phyloP scores from a whole-genome alignment of 176 grass and related monocot species.

The Dactylis glomerata region DNA sequence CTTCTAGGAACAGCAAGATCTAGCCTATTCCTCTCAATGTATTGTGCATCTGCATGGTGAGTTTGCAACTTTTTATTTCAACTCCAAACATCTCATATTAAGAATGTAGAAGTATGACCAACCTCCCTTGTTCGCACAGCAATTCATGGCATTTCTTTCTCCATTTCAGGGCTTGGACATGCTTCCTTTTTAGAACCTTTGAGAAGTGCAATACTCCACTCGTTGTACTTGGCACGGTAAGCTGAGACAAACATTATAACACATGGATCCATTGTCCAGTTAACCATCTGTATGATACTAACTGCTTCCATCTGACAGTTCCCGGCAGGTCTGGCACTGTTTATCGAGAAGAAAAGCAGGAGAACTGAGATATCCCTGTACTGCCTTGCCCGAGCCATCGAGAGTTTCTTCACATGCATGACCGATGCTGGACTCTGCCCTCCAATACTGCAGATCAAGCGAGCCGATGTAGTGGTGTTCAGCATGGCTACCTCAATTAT shows the following conservation, averaged over 20 bases:
- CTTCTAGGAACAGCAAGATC: conserved; percentile 82
- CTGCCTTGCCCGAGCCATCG: conserved; percentile 79
- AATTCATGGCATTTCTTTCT: conserved; percentile 20
- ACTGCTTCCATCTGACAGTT: conserved; percentile 44
- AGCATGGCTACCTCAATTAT: conserved; percentile 88
- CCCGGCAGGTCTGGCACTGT: conserved; percentile 70
- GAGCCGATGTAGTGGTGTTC: conserved; percentile 75
- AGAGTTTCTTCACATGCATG: conserved; percentile 94
- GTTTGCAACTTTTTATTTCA: conserved; percentile 7
- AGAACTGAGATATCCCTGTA: conserved; percentile 96
- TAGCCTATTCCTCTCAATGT: conserved; percentile 85
- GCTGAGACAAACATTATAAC: not conserved
- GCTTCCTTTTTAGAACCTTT: conserved; percentile 81
- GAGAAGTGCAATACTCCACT: conserved; percentile 67
- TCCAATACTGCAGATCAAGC: conserved; percentile 70
- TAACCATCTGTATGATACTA: conserved; percentile 26
- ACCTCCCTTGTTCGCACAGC: not conserved
- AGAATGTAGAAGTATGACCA: not conserved
- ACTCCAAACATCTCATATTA: not conserved
- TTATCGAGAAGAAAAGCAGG: conserved; percentile 94
- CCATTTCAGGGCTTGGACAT: conserved; percentile 80
- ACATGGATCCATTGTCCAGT: not conserved
- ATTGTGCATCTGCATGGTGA: conserved; percentile 91
- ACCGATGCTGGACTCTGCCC: conserved; percentile 71
- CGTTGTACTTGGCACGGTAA: conserved; percentile 67